These are phyloP conservation scores for Brettanomyces bruxellensis DNA, from an alignment of 805 yeast species.

Conservation along the genomic window DNA sequence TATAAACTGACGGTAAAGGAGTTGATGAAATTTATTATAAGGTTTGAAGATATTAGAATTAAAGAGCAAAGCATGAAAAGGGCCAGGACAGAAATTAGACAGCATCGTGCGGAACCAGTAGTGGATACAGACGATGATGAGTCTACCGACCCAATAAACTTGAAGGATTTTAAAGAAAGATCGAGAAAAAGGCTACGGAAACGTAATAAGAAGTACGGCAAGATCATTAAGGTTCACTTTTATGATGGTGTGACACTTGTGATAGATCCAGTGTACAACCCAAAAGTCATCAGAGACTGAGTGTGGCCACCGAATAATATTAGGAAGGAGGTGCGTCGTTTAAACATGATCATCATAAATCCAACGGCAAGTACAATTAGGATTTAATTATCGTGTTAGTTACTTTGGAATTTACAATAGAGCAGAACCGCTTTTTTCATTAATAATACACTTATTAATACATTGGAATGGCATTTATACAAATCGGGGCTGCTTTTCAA, in stretches of 20 bases:
- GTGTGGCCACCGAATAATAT: too few species aligned
- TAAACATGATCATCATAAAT: too few species aligned
- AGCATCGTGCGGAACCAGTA: not conserved
- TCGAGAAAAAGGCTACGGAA: not conserved
- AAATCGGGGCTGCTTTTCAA: not conserved
- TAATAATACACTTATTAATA: too few species aligned
- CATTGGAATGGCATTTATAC: too few species aligned
- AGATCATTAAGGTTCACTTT: conserved; percentile 27
- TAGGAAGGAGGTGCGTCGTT: too few species aligned
- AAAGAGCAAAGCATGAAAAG: conserved; percentile 20
- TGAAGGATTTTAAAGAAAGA: not conserved
- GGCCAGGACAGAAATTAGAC: conserved; percentile 18
- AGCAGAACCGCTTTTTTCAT: too few species aligned
- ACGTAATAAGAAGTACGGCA: conserved; percentile 25
- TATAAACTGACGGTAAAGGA: conserved; percentile 43
- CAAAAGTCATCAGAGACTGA: conserved; percentile 7
- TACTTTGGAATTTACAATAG: too few species aligned
- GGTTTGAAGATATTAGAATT: conserved; percentile 31
- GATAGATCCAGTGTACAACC: conserved; percentile 30
- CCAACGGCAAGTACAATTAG: too few species aligned
- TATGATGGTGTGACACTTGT: conserved; percentile 29
- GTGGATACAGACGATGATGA: conserved; percentile 4
- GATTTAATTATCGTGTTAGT: too few species aligned
- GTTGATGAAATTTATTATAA: conserved; percentile 28
- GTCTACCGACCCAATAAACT: not conserved